Percentiles rank a stretch among this genome's conserved stretches.
These are phyloP conservation scores for Lanmaoa pseudosensibilis DNA, from an alignment of 768 basidiomycete genomes.

Conservation along the genomic window DNA sequence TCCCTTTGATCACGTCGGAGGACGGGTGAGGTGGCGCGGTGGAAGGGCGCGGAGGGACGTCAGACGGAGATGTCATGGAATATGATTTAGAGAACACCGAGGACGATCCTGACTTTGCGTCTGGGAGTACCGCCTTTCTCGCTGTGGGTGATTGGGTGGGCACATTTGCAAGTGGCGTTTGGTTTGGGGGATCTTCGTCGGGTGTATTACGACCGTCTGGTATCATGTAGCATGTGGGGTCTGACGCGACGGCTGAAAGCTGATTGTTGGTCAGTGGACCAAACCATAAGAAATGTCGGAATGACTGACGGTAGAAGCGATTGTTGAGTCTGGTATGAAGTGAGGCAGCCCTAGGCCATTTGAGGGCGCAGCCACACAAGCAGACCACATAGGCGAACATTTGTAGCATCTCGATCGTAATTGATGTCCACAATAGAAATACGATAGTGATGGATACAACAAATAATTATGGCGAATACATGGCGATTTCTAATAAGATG, in stretches of 20 bases:
- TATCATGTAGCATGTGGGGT: conserved; percentile 33
- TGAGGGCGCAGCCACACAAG: conserved; percentile 7
- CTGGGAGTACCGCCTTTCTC: conserved; percentile 9
- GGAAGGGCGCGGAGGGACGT: conserved; percentile 26
- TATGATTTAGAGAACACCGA: conserved; percentile 1
- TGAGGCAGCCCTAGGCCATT: background rate
- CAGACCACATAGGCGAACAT: background rate
- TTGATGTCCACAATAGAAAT: background rate
- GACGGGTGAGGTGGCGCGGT: conserved; percentile 29
- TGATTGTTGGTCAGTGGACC: background rate
- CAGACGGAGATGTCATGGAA: conserved; percentile 11
- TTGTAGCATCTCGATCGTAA: background rate
- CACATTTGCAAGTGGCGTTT: conserved; percentile 19
- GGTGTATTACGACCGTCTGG: conserved; percentile 15
- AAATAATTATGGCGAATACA: conserved; percentile 16
- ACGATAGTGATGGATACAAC: conserved; percentile 13
- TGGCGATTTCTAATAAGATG: conserved; percentile 7
- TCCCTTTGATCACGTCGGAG: conserved; percentile 12
- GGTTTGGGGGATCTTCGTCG: conserved; percentile 10
- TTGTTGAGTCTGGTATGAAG: background rate
- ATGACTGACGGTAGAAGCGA: conserved; percentile 4
- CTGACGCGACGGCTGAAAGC: background rate
- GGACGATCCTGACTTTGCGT: conserved; percentile 6
- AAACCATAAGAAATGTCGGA: background rate
- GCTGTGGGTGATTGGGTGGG: conserved; percentile 13